A percentile compares a stretch with the other conserved stretches of the same genome.
phyloP scores from a whole-genome alignment of 108 stramenopile species.

The Aurantiochytrium sp. region DNA sequence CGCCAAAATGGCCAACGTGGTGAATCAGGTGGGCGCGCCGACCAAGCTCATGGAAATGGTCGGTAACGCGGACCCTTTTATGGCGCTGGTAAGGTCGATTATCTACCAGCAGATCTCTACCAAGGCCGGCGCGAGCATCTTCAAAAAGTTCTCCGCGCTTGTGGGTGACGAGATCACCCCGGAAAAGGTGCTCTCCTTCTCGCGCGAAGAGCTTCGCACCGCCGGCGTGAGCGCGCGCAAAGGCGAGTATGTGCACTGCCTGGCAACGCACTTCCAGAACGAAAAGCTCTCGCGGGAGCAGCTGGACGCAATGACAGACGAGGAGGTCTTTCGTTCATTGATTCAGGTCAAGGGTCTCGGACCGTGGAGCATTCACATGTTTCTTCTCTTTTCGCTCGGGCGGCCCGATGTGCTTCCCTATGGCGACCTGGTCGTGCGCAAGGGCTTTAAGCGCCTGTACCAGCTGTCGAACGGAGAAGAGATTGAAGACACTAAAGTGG shows the following conservation, averaged over 20 bases:
- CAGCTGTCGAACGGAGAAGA: background rate
- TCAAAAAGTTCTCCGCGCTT: background rate
- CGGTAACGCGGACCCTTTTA: background rate
- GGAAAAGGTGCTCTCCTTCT: background rate
- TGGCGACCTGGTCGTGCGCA: slow-evolving; percentile 64
- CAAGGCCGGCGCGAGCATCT: background rate
- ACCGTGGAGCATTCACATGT: slow-evolving; percentile 67
- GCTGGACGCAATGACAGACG: background rate
- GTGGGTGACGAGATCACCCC: background rate
- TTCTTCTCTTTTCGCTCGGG: slow-evolving; percentile 58
- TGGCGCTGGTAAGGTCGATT: background rate
- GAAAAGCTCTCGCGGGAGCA: background rate
- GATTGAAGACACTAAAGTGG: background rate
- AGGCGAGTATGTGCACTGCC: background rate
- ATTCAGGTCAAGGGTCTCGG: slow-evolving; percentile 61
- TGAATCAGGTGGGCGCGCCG: background rate
- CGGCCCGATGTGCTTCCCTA: slow-evolving; percentile 54
- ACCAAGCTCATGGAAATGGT: background rate
- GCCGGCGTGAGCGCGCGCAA: background rate
- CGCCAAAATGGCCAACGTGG: background rate
- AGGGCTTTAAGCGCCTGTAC: slow-evolving; percentile 37
- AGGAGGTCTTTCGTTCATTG: slow-evolving; percentile 28
- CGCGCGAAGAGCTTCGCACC: background rate
- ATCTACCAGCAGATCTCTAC: background rate
- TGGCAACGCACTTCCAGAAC: background rate